Conservation (phyloP, 352 stramenopile genomes). For the Phytophthora foliorum region DNA sequence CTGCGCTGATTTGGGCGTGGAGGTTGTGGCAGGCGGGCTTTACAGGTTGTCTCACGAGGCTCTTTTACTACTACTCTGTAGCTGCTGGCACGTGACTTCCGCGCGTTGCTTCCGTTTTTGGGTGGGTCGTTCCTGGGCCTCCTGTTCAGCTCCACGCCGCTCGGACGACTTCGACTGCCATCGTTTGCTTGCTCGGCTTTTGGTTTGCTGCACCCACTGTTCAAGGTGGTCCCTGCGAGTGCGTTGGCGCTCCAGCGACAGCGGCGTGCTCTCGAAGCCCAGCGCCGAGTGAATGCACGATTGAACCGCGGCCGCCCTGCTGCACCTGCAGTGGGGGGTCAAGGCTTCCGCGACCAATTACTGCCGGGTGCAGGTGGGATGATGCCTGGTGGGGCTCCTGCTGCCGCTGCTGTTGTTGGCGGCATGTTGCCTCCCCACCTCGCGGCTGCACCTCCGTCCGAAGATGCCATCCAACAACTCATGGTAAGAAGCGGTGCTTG, state of each 20-base stretch:
- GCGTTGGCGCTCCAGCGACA: constrained; percentile 73
- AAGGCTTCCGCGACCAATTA: constrained; percentile 87
- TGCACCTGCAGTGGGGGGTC: constrained; percentile 41
- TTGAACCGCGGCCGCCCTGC: constrained; percentile 44
- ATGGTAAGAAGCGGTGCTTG: constrained; percentile 48
- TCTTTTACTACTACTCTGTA: constrained; percentile 39
- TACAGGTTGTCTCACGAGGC: background rate
- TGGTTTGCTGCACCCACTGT: constrained; percentile 76
- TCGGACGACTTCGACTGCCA: constrained; percentile 78
- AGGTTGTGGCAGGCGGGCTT: background rate
- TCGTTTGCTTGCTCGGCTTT: constrained; percentile 76
- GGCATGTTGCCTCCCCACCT: constrained; percentile 68
- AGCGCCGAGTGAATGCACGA: constrained; percentile 70
- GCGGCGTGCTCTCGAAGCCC: constrained; percentile 73
- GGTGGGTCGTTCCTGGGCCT: constrained; percentile 67
- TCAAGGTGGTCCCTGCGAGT: constrained; percentile 83
- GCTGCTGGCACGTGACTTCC: constrained; percentile 72
- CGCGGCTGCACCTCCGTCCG: constrained; percentile 68
- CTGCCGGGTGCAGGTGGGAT: constrained; percentile 67
- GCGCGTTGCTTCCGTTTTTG: constrained; percentile 68
- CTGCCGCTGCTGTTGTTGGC: constrained; percentile 12
- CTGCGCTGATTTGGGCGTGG: background rate
- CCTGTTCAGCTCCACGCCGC: constrained; percentile 75
- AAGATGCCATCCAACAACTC: constrained; percentile 85
- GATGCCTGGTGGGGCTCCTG: constrained; percentile 38